phyloP scores from a whole-genome alignment of 1,139 yeast species.

The Pichia sorboxylosa region DNA sequence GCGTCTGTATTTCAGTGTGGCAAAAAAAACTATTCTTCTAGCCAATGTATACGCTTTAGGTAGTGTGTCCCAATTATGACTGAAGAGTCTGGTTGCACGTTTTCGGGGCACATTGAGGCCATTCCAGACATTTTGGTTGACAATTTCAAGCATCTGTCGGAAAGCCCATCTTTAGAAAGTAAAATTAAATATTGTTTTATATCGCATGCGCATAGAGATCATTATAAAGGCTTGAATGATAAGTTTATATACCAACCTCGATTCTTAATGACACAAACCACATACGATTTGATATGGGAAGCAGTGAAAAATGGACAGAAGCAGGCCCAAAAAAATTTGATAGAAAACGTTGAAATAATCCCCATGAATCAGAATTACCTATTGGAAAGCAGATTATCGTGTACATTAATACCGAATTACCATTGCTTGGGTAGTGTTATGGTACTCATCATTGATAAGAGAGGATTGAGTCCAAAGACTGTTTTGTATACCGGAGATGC shows the following conservation, averaged over 20 bases:
- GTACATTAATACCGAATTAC: slow-evolving; percentile 13
- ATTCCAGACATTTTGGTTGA: slow-evolving; percentile 12
- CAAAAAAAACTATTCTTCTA: too few relatives aligned
- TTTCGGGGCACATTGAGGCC: slow-evolving; percentile 6
- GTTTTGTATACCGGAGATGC: slow-evolving; percentile 14
- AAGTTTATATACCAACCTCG: not conserved
- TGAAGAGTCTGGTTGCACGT: too few relatives aligned
- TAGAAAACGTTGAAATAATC: not conserved
- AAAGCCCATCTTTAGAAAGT: not conserved
- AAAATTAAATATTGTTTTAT: slow-evolving; percentile 10
- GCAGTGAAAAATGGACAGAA: not conserved
- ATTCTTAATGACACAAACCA: slow-evolving; percentile 5
- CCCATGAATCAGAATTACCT: slow-evolving; percentile 3
- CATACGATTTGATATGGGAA: slow-evolving; percentile 3
- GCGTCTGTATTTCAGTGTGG: too few relatives aligned
- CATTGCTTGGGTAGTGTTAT: slow-evolving; percentile 17
- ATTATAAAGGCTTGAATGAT: slow-evolving; percentile 8
- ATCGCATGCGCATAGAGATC: slow-evolving; percentile 14
- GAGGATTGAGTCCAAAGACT: not conserved
- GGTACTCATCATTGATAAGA: slow-evolving; percentile 9
- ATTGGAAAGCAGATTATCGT: slow-evolving; percentile 2
- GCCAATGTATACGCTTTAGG: too few relatives aligned
- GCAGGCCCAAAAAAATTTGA: not conserved
- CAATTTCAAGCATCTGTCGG: slow-evolving; percentile 5
- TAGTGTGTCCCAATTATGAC: too few relatives aligned